These are phyloP conservation scores for Heterococcus sp. DNA, from an alignment of 108 stramenopile species.

Conservation along the genomic window DNA sequence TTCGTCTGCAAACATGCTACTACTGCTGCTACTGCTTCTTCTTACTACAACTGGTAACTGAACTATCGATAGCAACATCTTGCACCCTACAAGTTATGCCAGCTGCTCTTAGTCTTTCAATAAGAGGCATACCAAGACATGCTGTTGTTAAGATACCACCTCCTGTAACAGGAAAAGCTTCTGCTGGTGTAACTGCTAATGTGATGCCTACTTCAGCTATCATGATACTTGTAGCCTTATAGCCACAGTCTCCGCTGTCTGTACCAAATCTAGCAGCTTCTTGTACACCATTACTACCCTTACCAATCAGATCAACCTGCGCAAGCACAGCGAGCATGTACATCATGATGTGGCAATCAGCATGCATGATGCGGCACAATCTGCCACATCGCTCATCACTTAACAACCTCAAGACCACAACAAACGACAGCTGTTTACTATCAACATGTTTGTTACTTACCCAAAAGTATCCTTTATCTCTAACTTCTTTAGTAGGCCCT, in stretches of 20 bases:
- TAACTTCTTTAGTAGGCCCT: constrained; percentile 22
- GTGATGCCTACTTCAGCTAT: constrained; percentile 19
- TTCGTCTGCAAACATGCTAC: not conserved
- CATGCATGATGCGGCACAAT: too few species aligned
- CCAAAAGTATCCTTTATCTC: constrained; percentile 34
- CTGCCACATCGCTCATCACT: too few species aligned
- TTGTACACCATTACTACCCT: constrained; percentile 4
- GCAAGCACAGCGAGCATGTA: too few species aligned
- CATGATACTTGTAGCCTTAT: constrained; percentile 44
- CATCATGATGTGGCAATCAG: too few species aligned
- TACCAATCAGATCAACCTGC: constrained; percentile 11
- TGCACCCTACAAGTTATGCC: constrained; percentile 25
- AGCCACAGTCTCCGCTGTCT: constrained; percentile 39
- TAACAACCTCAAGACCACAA: too few species aligned
- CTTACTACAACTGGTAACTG: not conserved
- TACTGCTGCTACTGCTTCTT: not conserved
- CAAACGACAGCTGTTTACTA: too few species aligned
- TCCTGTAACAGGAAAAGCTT: too few species aligned
- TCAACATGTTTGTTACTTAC: too few species aligned
- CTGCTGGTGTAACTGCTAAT: constrained; percentile 3
- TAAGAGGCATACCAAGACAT: constrained; percentile 23
- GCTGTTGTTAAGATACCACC: constrained; percentile 28
- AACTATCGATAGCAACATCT: not conserved
- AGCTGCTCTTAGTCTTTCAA: constrained; percentile 15
- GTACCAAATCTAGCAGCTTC: constrained; percentile 16